Conservation (phyloP, 1,284 basidiomycete genomes). For the Fomitopsis schrenkii region DNA sequence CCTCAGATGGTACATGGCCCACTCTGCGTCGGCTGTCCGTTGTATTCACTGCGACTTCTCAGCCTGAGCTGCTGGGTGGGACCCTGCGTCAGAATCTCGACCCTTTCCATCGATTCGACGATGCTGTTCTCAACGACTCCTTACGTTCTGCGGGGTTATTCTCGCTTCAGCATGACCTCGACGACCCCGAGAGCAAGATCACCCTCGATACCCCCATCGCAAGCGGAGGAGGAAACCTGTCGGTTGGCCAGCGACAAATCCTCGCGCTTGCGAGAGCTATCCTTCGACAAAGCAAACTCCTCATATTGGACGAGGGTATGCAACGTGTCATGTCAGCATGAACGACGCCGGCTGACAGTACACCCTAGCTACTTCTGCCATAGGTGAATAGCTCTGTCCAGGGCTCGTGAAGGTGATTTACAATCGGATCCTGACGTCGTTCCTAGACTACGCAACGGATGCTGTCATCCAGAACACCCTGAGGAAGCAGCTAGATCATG, state of each 20-base stretch:
- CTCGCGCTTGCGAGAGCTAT: slow-evolving; percentile 59
- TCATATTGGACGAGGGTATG: slow-evolving; percentile 60
- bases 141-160: slow-evolving; percentile 54
- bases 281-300: slow-evolving; percentile 53
- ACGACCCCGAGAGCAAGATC: slow-evolving; percentile 47
- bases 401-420: not conserved
- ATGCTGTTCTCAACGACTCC: slow-evolving; percentile 53
- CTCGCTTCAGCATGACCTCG: slow-evolving; percentile 46
- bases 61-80: slow-evolving; percentile 66
- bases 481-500: slow-evolving; percentile 43
- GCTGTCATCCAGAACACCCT: slow-evolving; percentile 37
- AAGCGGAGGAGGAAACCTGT: slow-evolving; percentile 58
- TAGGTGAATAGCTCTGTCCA: not conserved
- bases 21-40: slow-evolving; percentile 1
- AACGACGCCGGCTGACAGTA: not conserved
- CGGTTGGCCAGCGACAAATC: slow-evolving; percentile 55
- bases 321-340: not conserved
- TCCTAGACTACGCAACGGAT: slow-evolving; percentile 18
- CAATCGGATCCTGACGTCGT: not conserved
- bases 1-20: slow-evolving; percentile 27
- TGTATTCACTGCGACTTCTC: not conserved
- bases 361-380: slow-evolving; percentile 27
- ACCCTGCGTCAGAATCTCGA: slow-evolving; percentile 59
- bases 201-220: slow-evolving; percentile 53
- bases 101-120: slow-evolving; percentile 73